phyloP scores from a whole-genome alignment of 371 early-diverging fungal species.

The Lichtheimia ornata region DNA sequence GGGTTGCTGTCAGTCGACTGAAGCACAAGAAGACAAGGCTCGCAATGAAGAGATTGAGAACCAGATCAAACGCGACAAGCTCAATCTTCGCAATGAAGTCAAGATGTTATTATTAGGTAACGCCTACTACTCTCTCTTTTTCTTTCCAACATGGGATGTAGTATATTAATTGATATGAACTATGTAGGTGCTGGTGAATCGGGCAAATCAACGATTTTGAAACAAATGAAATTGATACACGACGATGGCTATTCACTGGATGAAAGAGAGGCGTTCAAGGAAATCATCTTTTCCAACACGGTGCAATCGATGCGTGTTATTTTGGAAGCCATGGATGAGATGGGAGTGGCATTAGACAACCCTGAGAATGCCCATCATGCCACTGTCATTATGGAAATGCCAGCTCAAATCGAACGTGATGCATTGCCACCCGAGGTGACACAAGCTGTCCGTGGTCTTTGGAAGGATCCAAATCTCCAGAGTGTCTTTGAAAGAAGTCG shows the following conservation, averaged over 20 bases:
- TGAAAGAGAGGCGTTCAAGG: conserved; percentile 89
- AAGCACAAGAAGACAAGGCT: conserved; percentile 77
- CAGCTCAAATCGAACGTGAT: conserved; percentile 83
- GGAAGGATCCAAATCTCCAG: conserved; percentile 83
- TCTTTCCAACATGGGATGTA: neutral
- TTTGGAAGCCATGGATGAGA: conserved; percentile 87
- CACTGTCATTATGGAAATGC: conserved; percentile 75
- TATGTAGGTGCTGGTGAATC: conserved; percentile 96
- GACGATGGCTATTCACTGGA: conserved; percentile 87
- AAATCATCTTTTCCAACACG: conserved; percentile 92
- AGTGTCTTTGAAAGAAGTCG: conserved; percentile 82
- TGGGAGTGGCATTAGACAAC: conserved; percentile 71
- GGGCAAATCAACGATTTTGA: conserved; percentile 95
- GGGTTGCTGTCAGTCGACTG: conserved; percentile 89
- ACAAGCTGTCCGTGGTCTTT: conserved; percentile 76
- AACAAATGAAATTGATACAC: conserved; percentile 98
- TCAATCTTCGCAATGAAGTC: conserved; percentile 83
- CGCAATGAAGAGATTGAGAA: conserved; percentile 91
- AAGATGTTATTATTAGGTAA: conserved; percentile 95
- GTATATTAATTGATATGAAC: neutral
- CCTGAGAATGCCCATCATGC: conserved; percentile 63
- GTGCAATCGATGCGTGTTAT: conserved; percentile 94
- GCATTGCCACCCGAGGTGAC: conserved; percentile 77
- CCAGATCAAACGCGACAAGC: conserved; percentile 80
- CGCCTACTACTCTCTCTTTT: neutral